Base-by-base conservation (phyloP, 192 early-diverging fungal species). In the Chytriomyces confervae region DNA sequence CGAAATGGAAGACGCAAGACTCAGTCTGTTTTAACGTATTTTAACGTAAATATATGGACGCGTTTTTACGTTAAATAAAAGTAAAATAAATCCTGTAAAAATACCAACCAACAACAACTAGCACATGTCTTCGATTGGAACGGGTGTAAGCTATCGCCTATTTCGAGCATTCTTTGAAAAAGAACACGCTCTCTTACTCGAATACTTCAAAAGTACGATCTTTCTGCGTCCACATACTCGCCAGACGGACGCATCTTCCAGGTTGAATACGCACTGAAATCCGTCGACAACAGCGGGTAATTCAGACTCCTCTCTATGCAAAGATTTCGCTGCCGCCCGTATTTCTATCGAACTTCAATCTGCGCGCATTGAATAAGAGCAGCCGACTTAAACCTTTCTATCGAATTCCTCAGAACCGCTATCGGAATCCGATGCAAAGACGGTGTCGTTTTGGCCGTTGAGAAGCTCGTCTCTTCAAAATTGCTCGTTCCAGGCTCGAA, bases 231-330 rank as follows among this genome's bases (percentile, higher is more conserved):
- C 79, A 99, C 98, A 45, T 99, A 99, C 83, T 98, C 98, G 47
- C 97, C 97, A 46, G 98, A 99, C 85, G 98, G 98, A 69, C 92
- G 97, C 68, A 92, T 99, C 75, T 99, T 98, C 87, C 98, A 99
- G 86, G 94, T 98, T 50, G 98, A 99, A 87, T 99, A 99, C 81
- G 98, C 98, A 47, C 83, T 89, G 74, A 98, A 98, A 83, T 97
- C 98, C 50, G 97, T 98, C 10, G 97, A 99, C 78, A 98, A 98
- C 89, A 95, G 95, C 84, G 97, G 97, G 94, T 96, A 87, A 36
- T 36, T 36, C 36, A 36, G 36, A 36, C 36, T 36, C 36, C 36
- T 0, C 36, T 24, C 13, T 13, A 27, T 67, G 60, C n/a, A 62
- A 53, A 49, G 72, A 8, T 63, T 11, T 20, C 16, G 57, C 60